Base-by-base conservation (phyloP, 1,284 basidiomycete species). In the Ceratobasidium sp. region DNA sequence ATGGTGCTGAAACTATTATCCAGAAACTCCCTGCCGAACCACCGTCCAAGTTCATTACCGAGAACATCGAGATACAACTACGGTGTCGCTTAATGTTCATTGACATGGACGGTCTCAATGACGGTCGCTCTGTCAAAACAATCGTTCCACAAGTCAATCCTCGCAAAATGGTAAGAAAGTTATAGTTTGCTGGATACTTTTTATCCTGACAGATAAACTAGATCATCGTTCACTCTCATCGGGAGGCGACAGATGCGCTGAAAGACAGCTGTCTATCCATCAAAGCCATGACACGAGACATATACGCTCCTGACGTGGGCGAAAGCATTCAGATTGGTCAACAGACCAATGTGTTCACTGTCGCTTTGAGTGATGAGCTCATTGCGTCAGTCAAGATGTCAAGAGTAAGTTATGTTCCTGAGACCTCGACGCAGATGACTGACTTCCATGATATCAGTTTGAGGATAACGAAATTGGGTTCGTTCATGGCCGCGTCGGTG, bases 81-180 rank as follows among this genome's bases (percentile, higher is more conserved):
- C 87, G 89, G 26, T 98, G 98, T 78, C 88, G 91, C 6, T 82
- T 98, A 18, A 87, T 96, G 30, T 98, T 93, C 77, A 89, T 99
- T 67, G 98, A 99, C 79, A 90, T 99, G 88, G 95, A 97, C 77
- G 98, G 98, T 32, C 82, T 98, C 72, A 96, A 96, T 79, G 98
- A 99, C 78, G 96, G 97, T 0, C 91, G 96, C 74, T 96, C 98
- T 6, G 91, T 98, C 75, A 98, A 98, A 82, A 97, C 94, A 0
- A 96, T 99, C 75, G 90, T 99, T 13, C 94, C 97, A 1, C 95
- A 98, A 83, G 89, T 99, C 71, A 96, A 98, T 79, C 98, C 98
- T 30, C 88, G 98, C 21, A 96, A 96, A 84, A 90, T 98, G 87
- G 95, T 94, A 73, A 73, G 64, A 4, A 26, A 38, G 85, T 80